Conservation (phyloP, 2,329 filamentous ascomycete species). For the Coniochaeta sp. region DNA sequence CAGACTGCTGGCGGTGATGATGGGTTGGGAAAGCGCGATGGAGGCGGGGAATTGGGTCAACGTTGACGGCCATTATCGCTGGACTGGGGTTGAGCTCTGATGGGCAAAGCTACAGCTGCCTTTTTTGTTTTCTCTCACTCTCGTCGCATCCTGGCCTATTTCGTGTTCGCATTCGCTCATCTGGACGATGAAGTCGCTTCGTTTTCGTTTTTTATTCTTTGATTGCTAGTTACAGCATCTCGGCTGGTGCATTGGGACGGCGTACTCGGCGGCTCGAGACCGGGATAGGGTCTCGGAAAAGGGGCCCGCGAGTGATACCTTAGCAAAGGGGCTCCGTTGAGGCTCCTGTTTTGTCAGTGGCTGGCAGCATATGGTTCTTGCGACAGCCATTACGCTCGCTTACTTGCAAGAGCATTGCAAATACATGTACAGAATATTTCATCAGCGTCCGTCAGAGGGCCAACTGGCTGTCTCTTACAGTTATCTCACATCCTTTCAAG, state of each 20-base stretch:
- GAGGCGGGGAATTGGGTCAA: slow-evolving; percentile 62
- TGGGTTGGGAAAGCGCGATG: slow-evolving; percentile 71
- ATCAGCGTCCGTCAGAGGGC: background rate
- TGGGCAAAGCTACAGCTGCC: too few species aligned
- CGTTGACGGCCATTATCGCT: slow-evolving; percentile 64
- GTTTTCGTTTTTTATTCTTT: background rate
- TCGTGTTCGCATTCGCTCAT: background rate
- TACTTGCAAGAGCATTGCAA: background rate
- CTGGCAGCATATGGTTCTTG: background rate
- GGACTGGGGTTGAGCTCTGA: slow-evolving; percentile 37
- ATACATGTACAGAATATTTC: background rate
- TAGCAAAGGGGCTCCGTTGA: background rate
- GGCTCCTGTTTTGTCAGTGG: background rate
- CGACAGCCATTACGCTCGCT: background rate
- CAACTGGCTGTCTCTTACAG: background rate
- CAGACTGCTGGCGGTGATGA: slow-evolving; percentile 72
- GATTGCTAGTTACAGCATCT: background rate
- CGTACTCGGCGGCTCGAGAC: background rate
- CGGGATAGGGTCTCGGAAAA: background rate
- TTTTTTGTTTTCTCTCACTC: background rate
- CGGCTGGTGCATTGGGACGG: background rate
- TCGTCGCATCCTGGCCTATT: background rate
- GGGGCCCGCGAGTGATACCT: background rate
- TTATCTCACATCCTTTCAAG: too few species aligned
- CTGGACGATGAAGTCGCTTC: background rate